phyloP scores from a whole-genome alignment of 2,329 filamentous ascomycete genomes.

The Acrocalymma vagum region DNA sequence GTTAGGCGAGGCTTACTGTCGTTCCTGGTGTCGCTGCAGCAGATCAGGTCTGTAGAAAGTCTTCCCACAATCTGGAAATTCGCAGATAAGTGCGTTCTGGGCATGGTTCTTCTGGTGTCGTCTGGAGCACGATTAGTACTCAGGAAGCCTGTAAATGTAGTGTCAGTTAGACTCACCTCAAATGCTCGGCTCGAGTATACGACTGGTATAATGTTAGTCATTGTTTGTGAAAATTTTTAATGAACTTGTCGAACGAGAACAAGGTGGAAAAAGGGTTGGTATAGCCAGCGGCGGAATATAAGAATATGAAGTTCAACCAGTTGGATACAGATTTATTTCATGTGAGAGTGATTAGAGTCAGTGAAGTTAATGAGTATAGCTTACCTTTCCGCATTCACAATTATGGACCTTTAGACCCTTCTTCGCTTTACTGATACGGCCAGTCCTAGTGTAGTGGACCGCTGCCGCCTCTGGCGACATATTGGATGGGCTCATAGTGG shows the following conservation, averaged over 20 bases:
- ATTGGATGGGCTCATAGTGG: conserved; percentile 37
- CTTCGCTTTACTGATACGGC: conserved; percentile 57
- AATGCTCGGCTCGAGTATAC: conserved; percentile 58
- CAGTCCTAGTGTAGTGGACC: conserved; percentile 55
- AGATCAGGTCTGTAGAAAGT: conserved; percentile 56
- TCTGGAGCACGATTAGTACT: conserved; percentile 31
- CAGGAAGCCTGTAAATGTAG: conserved; percentile 4
- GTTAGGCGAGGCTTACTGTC: conserved; percentile 49
- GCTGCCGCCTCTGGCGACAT: conserved; percentile 35
- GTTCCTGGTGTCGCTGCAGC: conserved; percentile 53
- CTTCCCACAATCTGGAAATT: conserved; percentile 51
- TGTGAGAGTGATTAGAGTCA: not conserved
- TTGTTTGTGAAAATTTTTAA: not conserved
- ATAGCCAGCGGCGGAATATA: conserved; percentile 8
- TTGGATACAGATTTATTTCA: too few relatives aligned
- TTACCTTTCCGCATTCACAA: conserved; percentile 58
- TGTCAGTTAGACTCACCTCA: conserved; percentile 45
- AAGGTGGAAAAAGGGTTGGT: not conserved
- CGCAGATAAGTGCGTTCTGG: conserved; percentile 51
- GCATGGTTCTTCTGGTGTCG: conserved; percentile 58
- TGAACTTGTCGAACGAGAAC: not conserved
- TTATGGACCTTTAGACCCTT: conserved; percentile 57
- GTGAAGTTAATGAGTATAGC: not conserved
- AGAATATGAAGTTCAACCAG: too few relatives aligned
- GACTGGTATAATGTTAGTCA: conserved; percentile 45